These are phyloP conservation scores for Platanus orientalis DNA, from an alignment of 164 flowering plant genomes.

Conservation along the genomic window DNA sequence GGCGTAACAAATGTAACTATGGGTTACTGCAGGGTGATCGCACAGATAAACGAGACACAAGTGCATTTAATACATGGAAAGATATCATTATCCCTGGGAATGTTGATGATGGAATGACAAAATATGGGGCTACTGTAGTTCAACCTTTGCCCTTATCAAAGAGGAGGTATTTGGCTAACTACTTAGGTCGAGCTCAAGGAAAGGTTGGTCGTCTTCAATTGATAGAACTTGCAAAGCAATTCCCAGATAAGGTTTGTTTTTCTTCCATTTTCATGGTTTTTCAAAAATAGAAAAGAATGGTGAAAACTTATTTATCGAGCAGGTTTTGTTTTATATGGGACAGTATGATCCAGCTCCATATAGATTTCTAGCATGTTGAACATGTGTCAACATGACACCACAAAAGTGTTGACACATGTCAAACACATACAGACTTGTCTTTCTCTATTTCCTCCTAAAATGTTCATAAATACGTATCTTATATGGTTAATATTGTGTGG, in stretches of 20 bases:
- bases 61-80: conserved; percentile 97
- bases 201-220: conserved; percentile 84
- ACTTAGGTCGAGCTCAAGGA: conserved; percentile 88
- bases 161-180: conserved; percentile 82
- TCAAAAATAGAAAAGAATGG: background rate
- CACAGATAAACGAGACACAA: conserved; percentile 80
- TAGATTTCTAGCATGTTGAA: too few relatives aligned
- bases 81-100: conserved; percentile 97
- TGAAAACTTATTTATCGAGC: background rate
- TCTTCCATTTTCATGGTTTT: conserved; percentile 6
- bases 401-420: too few relatives aligned
- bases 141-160: conserved; percentile 76
- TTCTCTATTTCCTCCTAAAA: too few relatives aligned
- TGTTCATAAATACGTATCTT: too few relatives aligned
- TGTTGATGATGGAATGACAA: conserved; percentile 89
- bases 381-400: too few relatives aligned
- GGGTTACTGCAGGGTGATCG: conserved; percentile 79
- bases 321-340: too few relatives aligned
- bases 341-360: too few relatives aligned
- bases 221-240: conserved; percentile 73
- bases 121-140: conserved; percentile 36
- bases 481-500: too few relatives aligned
- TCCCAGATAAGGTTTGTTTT: conserved; percentile 75
- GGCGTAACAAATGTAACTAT: conserved; percentile 1
- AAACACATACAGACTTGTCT: too few relatives aligned